Conservation (phyloP, 2,329 filamentous ascomycete species). For the Coniochaeta sp. region DNA sequence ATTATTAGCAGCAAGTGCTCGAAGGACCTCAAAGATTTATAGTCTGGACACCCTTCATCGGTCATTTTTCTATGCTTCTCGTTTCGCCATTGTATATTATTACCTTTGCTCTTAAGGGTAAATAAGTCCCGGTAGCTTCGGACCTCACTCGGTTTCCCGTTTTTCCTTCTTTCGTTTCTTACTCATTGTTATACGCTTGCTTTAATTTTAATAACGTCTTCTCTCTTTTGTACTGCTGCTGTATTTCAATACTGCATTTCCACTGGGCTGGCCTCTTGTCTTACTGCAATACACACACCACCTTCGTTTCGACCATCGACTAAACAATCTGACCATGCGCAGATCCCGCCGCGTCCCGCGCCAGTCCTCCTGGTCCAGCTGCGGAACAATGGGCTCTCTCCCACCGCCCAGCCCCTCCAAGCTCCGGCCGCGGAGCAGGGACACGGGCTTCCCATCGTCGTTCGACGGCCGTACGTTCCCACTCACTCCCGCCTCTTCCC, state of each 20-base stretch:
- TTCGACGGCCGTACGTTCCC: conserved; percentile 39
- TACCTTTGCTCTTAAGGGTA: not conserved
- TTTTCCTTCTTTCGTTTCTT: not conserved
- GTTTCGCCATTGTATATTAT: not conserved
- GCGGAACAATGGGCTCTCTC: conserved; percentile 5
- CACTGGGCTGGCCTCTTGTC: not conserved
- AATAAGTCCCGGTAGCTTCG: not conserved
- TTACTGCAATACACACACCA: not conserved
- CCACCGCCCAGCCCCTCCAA: conserved; percentile 3
- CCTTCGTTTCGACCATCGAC: not conserved
- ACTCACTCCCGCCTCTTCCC: conserved; percentile 11
- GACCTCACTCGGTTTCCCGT: conserved; percentile 1
- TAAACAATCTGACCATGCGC: conserved; percentile 2
- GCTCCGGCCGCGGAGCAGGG: conserved; percentile 16
- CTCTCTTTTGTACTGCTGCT: not conserved
- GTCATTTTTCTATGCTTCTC: not conserved
- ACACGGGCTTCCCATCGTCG: conserved; percentile 44
- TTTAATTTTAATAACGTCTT: not conserved
- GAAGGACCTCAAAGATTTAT: not conserved
- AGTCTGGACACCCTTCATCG: not conserved
- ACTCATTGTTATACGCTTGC: not conserved
- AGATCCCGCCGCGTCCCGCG: conserved; percentile 4
- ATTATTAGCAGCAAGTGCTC: conserved; percentile 1
- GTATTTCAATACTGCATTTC: not conserved
- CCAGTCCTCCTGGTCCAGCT: conserved; percentile 6